Base-by-base conservation (phyloP, 2,329 filamentous ascomycete species). In the Esteya vermicola region DNA sequence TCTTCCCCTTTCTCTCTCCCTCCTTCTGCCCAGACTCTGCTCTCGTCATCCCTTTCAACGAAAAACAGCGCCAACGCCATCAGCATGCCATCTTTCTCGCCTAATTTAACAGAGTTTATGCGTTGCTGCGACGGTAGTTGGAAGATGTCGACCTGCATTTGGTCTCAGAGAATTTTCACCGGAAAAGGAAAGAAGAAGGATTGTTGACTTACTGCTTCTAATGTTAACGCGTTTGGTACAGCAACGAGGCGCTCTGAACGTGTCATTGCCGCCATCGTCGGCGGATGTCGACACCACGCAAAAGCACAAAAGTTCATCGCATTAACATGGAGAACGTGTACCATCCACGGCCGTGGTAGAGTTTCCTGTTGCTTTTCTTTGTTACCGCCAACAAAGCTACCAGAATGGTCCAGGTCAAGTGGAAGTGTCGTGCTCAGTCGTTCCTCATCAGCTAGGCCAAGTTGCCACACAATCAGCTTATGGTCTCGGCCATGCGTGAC, bases 231-330 rank as follows among this genome's bases (percentile, higher is more conserved):
- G 48, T 86, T 85, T 1, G 91, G 88, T 1, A 91, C 83, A 1
- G 85, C 86, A 36, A 95, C 57, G 6, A 93, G 60, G 6, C 41
- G 40, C 14, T 41, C 38, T 1, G 14, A 5, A 6, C 33, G 7
- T 3, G 26, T 25, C 21, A 10, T 6, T 9, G 16, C 6, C 14
- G 35, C 2, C 14, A 23, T n/a, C 33, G 34, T 9, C 14, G n/a
- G 6, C 16, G 18, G 16, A 10, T 26, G 8, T 14, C 20, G 23
- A 53, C 78, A 79, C 45, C 70, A 68, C 3, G 81, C 70, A 56
- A 94, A 94, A 2, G 81, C 72, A 55, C 91, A 98, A 56, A 96
- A 98, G 54, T 96, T 98, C 62, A 96, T 73, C 2, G 89, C 85
- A 53, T 95, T 95, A 33, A 96, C 85, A 6, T 82, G 68, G 6